Evolutionary conservation across 2,329 filamentous ascomycete genomes (phyloP).

Genomic region (Arthrobotrys sphaeroides): DNA sequence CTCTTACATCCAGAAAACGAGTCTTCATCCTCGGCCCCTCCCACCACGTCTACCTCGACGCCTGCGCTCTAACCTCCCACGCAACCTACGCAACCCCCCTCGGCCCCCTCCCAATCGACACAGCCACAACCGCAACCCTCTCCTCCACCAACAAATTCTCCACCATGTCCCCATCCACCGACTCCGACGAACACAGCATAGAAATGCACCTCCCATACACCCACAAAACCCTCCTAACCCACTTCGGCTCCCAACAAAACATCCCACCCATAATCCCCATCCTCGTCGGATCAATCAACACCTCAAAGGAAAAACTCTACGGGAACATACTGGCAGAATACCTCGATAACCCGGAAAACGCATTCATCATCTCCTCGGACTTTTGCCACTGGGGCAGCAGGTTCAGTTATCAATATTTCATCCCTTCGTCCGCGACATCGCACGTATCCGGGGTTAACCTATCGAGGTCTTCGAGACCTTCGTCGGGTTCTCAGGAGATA

Average conservation of each 20-base stretch:
- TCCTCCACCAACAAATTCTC: conserved; percentile 67
- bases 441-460: conserved; percentile 59
- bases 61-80: conserved; percentile 79
- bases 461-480: conserved; percentile 60
- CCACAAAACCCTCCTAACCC: conserved; percentile 75
- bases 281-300: conserved; percentile 79
- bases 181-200: conserved; percentile 87
- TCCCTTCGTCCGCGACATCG: conserved; percentile 64
- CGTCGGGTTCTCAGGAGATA: conserved; percentile 66
- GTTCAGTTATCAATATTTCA: conserved; percentile 86
- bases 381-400: conserved; percentile 95
- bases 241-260: conserved; percentile 58
- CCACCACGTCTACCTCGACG: conserved; percentile 82
- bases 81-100: conserved; percentile 77
- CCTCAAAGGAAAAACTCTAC: conserved; percentile 72
- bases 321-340: conserved; percentile 80
- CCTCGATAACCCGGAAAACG: conserved; percentile 76
- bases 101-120: conserved; percentile 75
- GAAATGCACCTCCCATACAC: conserved; percentile 98
- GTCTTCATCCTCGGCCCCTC: conserved; percentile 94
- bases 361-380: conserved; percentile 90
- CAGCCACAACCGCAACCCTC: conserved; percentile 64
- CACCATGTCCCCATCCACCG: conserved; percentile 72
- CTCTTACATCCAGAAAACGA: conserved; percentile 70
- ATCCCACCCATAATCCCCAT: conserved; percentile 78